phyloP scores from a whole-genome alignment of 768 basidiomycete species.

The Leccinum arenicola region DNA sequence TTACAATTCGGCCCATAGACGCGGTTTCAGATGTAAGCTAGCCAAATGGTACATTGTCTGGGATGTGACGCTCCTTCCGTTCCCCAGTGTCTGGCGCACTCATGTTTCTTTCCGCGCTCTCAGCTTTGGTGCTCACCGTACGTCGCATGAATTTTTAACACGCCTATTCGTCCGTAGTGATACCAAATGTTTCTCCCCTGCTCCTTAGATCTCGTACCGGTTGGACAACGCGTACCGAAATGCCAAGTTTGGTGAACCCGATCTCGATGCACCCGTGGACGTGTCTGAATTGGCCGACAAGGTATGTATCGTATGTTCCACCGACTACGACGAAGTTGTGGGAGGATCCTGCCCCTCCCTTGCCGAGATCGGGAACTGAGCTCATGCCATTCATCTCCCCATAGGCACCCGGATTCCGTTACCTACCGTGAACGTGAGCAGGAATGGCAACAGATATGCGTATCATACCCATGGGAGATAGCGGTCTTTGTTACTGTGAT shows the following conservation, averaged over 20 bases:
- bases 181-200: background rate
- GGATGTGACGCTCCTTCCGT: background rate
- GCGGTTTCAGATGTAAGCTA: conserved; percentile 17
- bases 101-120: conserved; percentile 23
- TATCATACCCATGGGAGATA: background rate
- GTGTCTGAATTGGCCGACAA: conserved; percentile 65
- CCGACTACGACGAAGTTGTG: background rate
- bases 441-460: background rate
- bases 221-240: conserved; percentile 59
- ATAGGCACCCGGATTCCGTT: conserved; percentile 63
- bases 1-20: conserved; percentile 1
- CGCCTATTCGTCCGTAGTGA: background rate
- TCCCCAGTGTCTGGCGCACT: conserved; percentile 11
- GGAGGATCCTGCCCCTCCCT: background rate
- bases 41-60: background rate
- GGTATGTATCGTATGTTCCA: background rate
- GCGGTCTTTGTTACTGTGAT: background rate
- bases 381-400: background rate
- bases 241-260: conserved; percentile 46
- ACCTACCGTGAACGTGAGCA: conserved; percentile 32
- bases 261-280: conserved; percentile 50
- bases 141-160: background rate
- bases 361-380: background rate
- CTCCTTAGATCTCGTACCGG: conserved; percentile 55
- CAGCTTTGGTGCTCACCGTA: conserved; percentile 21